These are phyloP conservation scores for Brachypodium distachyon DNA, from an alignment of 202 grass and related monocot species.

Conservation along the genomic window DNA sequence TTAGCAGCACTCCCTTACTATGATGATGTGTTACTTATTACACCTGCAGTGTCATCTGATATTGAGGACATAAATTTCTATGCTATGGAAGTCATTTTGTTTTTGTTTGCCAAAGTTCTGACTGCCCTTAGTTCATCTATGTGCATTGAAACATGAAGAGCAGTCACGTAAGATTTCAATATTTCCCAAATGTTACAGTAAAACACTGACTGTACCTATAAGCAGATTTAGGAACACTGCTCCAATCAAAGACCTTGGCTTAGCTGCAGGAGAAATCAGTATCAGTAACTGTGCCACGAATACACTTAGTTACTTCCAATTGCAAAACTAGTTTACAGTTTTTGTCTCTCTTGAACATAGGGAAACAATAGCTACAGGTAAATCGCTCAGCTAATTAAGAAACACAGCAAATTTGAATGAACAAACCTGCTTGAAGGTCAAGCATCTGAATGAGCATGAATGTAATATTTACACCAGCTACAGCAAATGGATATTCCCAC, in stretches of 20 bases:
- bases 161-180: neutral
- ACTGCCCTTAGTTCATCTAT: neutral
- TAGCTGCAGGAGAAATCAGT: constrained; percentile 33
- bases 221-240: constrained; percentile 71
- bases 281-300: neutral
- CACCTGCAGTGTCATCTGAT: neutral
- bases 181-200: neutral
- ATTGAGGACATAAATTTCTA: neutral
- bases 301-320: neutral
- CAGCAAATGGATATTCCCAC: constrained; percentile 82
- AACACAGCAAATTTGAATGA: neutral
- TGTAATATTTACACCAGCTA: constrained; percentile 77
- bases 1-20: neutral
- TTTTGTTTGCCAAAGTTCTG: neutral
- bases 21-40: neutral
- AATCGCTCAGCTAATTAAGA: neutral
- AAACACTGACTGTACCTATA: constrained; percentile 31
- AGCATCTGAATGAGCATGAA: constrained; percentile 80
- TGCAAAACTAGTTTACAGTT: neutral
- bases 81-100: neutral
- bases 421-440: constrained; percentile 52
- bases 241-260: constrained; percentile 59
- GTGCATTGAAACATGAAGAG: neutral
- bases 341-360: too few relatives aligned
- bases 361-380: neutral